Conservation (phyloP, 495 filamentous ascomycete genomes). For the Aspergillus asperescens region DNA sequence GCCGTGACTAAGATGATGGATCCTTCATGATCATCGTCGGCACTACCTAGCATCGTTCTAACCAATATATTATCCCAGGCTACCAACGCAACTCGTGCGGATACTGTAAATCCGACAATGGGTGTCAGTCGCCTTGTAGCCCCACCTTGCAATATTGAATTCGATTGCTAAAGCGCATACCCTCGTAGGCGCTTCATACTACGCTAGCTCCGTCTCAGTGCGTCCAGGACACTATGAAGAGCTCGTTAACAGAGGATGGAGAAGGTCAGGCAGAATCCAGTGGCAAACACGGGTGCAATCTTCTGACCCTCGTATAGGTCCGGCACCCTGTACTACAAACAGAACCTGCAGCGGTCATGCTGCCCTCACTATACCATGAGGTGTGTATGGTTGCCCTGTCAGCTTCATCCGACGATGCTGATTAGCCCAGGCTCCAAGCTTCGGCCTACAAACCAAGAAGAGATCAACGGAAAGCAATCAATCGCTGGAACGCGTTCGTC, state of each 20-base stretch:
- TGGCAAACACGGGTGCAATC: not conserved
- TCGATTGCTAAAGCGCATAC: conserved; percentile 14
- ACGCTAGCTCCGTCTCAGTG: conserved; percentile 63
- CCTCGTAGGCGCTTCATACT: conserved; percentile 74
- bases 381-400: conserved; percentile 28
- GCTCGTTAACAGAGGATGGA: conserved; percentile 84
- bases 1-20: conserved; percentile 15
- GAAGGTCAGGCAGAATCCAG: conserved; percentile 50
- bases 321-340: conserved; percentile 84
- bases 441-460: conserved; percentile 62
- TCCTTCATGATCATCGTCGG: not conserved
- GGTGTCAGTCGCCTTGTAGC: conserved; percentile 39
- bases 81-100: conserved; percentile 51
- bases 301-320: conserved; percentile 45
- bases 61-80: conserved; percentile 28
- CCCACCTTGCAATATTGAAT: conserved; percentile 10
- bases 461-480: conserved; percentile 81
- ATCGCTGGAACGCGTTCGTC: conserved; percentile 84
- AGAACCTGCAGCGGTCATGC: conserved; percentile 74
- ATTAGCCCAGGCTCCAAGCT: conserved; percentile 57
- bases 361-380: conserved; percentile 96
- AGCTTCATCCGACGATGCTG: conserved; percentile 10
- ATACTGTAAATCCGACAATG: conserved; percentile 51
- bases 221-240: conserved; percentile 69
- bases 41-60: conserved; percentile 12